Conservation (phyloP, 805 yeast genomes). For the Myxozyma melibiosi region DNA sequence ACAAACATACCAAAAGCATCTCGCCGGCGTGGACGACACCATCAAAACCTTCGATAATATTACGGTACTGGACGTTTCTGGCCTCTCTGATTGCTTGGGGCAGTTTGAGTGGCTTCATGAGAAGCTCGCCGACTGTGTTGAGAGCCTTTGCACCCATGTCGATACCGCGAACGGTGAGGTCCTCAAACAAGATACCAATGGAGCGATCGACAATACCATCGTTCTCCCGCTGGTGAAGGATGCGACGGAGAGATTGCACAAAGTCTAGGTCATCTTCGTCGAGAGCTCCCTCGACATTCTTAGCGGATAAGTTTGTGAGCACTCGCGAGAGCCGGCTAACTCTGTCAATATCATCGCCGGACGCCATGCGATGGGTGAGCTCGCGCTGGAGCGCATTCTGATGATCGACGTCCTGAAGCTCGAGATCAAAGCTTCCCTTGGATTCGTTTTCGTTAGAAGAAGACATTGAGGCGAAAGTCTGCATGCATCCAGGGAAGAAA, state of each 20-base stretch:
- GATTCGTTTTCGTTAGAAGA: no score
- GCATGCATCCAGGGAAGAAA: no score
- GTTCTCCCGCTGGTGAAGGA: slow-evolving; percentile 31
- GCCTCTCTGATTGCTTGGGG: slow-evolving; percentile 29
- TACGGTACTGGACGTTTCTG: slow-evolving; percentile 27
- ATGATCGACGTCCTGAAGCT: no score
- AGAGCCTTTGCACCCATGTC: slow-evolving; percentile 52
- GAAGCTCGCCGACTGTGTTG: slow-evolving; percentile 50
- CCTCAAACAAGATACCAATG: slow-evolving; percentile 45
- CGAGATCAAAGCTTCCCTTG: no score
- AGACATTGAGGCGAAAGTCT: no score
- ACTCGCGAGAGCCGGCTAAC: slow-evolving; percentile 38
- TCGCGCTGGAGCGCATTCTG: no score
- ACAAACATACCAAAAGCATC: slow-evolving; percentile 70
- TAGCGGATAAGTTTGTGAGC: slow-evolving; percentile 36
- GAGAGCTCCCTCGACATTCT: slow-evolving; percentile 34
- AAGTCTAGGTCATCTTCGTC: slow-evolving; percentile 42
- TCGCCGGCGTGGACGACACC: slow-evolving; percentile 65
- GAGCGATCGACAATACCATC: slow-evolving; percentile 44
- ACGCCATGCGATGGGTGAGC: no score
- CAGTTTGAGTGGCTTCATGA: slow-evolving; percentile 37
- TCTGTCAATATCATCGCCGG: no score
- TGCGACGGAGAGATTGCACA: slow-evolving; percentile 37
- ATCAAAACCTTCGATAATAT: slow-evolving; percentile 48
- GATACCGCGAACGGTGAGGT: slow-evolving; percentile 49